Base-by-base conservation (phyloP, 2,329 filamentous ascomycete species). In the Gremmenia infestans region DNA sequence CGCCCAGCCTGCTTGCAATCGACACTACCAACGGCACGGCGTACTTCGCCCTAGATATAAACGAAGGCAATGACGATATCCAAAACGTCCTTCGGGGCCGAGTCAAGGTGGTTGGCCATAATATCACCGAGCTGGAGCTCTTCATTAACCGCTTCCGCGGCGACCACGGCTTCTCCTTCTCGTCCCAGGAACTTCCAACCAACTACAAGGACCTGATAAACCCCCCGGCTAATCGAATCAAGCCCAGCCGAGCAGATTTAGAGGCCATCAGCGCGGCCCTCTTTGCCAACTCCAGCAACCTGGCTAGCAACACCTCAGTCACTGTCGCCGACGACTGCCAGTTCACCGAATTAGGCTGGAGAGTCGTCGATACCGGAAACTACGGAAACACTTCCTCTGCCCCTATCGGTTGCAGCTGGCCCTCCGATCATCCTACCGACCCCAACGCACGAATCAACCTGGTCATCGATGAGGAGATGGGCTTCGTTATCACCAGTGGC, bases 161-260 rank as follows among this genome's bases (percentile, higher is more conserved):
- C 59, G 60, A 63, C 53, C 60, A 63, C 53, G 60, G 60, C 53
- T 63, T 62, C 60, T 63, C 60, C 57, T 63, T 60, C 53, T 60
- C 56, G 35, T 39, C 59, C 17, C 17, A 36, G 22, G 57, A 63
- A 48, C 60, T 63, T 47, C 54, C 59, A 14, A 48, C 42, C 12
- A 63, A 62, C 52, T 63, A 61, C 40, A 45, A 54, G 23, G 50
- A 23, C 22, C 48, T 60, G 48, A 63, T 63, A 59, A 43, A 42
- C 4, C 60, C 59, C n/a, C 57, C 60, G n/a, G 57, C 57, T 5
- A 57, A 62, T 48, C 57, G 60, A 12, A 60, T 52, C 12, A 62
- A 60, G 42, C 40, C 59, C 25, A 63, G 57, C 55, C 57, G 60
- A 15, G 57, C 49, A 40, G 25, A 36, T 17, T 52, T 58, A 40